Conservation (phyloP, 805 yeast genomes). For the Saccharomycopsis olivae region DNA sequence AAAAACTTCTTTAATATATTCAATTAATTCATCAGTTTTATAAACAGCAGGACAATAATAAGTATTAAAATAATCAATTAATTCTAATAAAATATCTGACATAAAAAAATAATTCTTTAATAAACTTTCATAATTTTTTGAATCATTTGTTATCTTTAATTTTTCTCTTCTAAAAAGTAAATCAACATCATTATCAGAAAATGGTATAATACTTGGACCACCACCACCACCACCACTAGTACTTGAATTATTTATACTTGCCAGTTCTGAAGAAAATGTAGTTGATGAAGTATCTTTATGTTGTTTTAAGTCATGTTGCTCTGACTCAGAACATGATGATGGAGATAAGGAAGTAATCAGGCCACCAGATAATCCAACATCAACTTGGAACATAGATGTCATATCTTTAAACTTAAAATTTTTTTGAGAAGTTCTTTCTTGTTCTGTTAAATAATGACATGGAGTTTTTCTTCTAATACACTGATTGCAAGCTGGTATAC, state of each 20-base stretch:
- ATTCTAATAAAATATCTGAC: conserved; percentile 6
- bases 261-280: neutral
- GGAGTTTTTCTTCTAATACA: conserved; percentile 6
- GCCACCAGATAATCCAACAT: neutral
- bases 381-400: conserved; percentile 2
- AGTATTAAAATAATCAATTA: conserved; percentile 2
- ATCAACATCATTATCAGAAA: neutral
- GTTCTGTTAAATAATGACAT: conserved; percentile 1
- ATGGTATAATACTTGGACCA: neutral
- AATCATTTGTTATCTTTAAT: neutral
- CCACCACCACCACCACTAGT: neutral
- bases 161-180: neutral
- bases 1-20: conserved; percentile 1
- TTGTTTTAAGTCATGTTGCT: neutral
- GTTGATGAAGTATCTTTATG: neutral
- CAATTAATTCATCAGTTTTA: neutral
- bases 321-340: neutral
- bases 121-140: neutral
- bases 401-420: conserved; percentile 12
- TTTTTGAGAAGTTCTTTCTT: conserved; percentile 2
- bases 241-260: neutral
- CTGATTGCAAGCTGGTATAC: conserved; percentile 9
- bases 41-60: neutral
- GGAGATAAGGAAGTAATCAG: neutral
- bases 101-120: neutral